These are phyloP conservation scores for Termitomyces sp. DNA, from an alignment of 768 basidiomycete species.

Conservation along the genomic window DNA sequence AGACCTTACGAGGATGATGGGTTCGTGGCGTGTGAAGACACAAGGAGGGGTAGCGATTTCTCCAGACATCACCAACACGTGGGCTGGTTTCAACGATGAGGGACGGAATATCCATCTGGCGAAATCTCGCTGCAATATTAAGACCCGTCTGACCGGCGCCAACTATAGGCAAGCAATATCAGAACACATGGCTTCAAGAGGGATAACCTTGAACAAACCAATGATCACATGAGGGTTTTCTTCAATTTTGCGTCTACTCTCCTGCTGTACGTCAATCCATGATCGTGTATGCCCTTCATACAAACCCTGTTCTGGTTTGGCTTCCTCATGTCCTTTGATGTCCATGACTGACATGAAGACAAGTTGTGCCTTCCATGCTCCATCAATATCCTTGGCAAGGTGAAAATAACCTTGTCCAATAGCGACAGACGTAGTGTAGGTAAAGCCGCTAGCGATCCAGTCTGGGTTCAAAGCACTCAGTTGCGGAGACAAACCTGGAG, in stretches of 20 bases:
- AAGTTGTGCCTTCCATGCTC: slow-evolving; percentile 28
- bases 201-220: slow-evolving; percentile 18
- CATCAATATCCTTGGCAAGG: slow-evolving; percentile 17
- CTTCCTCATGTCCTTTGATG: slow-evolving; percentile 29
- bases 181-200: neutral
- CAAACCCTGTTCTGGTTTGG: slow-evolving; percentile 20
- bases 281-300: slow-evolving; percentile 30
- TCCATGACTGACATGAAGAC: slow-evolving; percentile 26
- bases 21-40: slow-evolving; percentile 30
- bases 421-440: slow-evolving; percentile 25
- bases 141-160: slow-evolving; percentile 62
- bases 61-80: slow-evolving; percentile 57
- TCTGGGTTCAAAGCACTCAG: slow-evolving; percentile 9
- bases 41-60: slow-evolving; percentile 43
- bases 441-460: slow-evolving; percentile 30
- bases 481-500: slow-evolving; percentile 16
- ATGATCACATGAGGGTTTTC: slow-evolving; percentile 32
- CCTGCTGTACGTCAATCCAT: slow-evolving; percentile 27
- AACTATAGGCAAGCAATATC: slow-evolving; percentile 37
- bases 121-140: slow-evolving; percentile 53
- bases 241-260: slow-evolving; percentile 30
- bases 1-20: slow-evolving; percentile 10
- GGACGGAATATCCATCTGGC: slow-evolving; percentile 42
- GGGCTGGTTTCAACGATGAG: slow-evolving; percentile 54
- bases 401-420: slow-evolving; percentile 28